phyloP scores from a whole-genome alignment of 2,329 filamentous ascomycete genomes.

The Metarhizium anisopliae region DNA sequence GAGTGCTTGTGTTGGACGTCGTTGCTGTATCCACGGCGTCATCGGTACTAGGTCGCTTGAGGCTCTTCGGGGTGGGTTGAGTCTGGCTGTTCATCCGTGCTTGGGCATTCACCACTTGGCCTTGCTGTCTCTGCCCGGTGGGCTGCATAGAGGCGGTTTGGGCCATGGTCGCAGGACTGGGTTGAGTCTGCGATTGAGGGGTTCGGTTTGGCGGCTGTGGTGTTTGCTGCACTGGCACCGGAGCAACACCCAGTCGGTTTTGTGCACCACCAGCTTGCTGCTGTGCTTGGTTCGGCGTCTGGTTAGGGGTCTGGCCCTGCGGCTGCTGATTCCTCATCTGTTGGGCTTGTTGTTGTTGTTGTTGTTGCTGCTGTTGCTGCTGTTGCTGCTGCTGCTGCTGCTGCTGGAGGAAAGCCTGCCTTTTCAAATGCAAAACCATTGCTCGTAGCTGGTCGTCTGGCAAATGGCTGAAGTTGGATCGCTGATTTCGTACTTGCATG shows the following conservation, averaged over 20 bases:
- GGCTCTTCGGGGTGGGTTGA: slow-evolving; percentile 27
- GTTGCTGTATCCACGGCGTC: slow-evolving; percentile 26
- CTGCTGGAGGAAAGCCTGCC: slow-evolving; percentile 18
- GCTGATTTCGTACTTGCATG: slow-evolving; percentile 18
- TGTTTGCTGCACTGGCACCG: slow-evolving; percentile 34
- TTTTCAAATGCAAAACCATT: slow-evolving; percentile 25
- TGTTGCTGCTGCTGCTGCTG: slow-evolving; percentile 19
- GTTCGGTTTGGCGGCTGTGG: slow-evolving; percentile 37
- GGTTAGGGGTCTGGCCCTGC: slow-evolving; percentile 11
- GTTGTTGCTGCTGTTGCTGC: slow-evolving; percentile 18
- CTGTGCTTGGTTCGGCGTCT: slow-evolving; percentile 10
- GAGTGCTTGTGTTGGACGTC: slow-evolving; percentile 10
- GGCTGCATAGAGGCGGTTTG: slow-evolving; percentile 26
- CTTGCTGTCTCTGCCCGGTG: slow-evolving; percentile 20
- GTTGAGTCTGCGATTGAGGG: slow-evolving; percentile 28
- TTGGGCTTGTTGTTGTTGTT: slow-evolving; percentile 16
- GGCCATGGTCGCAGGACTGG: slow-evolving; percentile 32
- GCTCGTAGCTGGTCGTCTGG: slow-evolving; percentile 24
- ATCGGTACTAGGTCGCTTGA: slow-evolving; percentile 43
- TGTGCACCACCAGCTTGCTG: slow-evolving; percentile 8
- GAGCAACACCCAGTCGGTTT: slow-evolving; percentile 4
- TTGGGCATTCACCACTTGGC: slow-evolving; percentile 15
- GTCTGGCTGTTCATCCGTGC: slow-evolving; percentile 14
- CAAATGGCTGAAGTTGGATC: slow-evolving; percentile 17
- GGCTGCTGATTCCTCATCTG: slow-evolving; percentile 12